Percentiles rank a stretch among this genome's conserved stretches.
These are phyloP conservation scores for Cercospora sp. DNA, from an alignment of 2,329 filamentous ascomycete genomes.

Conservation along the genomic window DNA sequence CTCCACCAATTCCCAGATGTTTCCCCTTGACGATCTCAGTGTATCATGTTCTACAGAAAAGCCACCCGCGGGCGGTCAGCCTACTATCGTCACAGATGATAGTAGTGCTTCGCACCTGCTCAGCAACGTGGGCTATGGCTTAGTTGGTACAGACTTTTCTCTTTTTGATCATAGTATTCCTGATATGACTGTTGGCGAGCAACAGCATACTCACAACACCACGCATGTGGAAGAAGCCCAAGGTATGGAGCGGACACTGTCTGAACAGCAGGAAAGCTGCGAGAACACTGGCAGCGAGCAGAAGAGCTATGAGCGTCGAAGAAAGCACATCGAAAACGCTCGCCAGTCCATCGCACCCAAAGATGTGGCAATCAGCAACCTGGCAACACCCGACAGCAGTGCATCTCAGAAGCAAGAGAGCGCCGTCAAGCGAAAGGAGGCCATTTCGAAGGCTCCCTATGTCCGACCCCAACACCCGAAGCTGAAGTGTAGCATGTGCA, in stretches of 20 bases:
- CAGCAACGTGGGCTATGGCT: conserved; percentile 32
- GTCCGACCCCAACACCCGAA: conserved; percentile 69
- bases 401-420: neutral
- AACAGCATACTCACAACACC: conserved; percentile 24
- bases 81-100: conserved; percentile 30
- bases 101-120: conserved; percentile 28
- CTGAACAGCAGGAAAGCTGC: conserved; percentile 25
- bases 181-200: conserved; percentile 18
- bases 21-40: conserved; percentile 30
- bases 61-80: conserved; percentile 28
- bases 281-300: conserved; percentile 22
- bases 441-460: conserved; percentile 55
- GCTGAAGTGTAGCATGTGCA: conserved; percentile 69
- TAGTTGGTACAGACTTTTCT: conserved; percentile 30
- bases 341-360: conserved; percentile 33
- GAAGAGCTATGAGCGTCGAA: conserved; percentile 33
- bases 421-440: conserved; percentile 24
- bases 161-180: conserved; percentile 31
- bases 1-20: conserved; percentile 33
- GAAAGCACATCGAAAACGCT: conserved; percentile 36
- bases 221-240: conserved; percentile 17
- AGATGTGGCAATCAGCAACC: conserved; percentile 16
- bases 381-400: conserved; percentile 2
- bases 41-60: conserved; percentile 30
- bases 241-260: conserved; percentile 30